phyloP scores from a whole-genome alignment of 2,329 filamentous ascomycete genomes.

The Westerdykella sp. region DNA sequence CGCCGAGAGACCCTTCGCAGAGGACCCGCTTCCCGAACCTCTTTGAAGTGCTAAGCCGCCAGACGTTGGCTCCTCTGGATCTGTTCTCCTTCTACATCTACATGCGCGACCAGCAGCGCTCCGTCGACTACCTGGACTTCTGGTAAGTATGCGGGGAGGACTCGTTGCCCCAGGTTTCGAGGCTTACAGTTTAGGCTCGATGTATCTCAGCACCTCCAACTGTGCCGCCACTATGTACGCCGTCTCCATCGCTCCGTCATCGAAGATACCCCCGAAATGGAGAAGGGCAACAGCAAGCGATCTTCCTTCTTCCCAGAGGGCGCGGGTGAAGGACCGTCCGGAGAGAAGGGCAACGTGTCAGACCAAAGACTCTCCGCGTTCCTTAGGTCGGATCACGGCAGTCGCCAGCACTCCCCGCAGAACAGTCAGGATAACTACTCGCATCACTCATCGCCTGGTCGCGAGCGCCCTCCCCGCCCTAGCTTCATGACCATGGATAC shows the following conservation, averaged over 20 bases:
- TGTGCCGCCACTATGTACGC: conserved; percentile 94
- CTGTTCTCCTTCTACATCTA: conserved; percentile 99
- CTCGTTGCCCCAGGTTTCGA: neutral
- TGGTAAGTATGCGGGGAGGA: conserved; percentile 56
- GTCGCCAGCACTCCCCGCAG: conserved; percentile 42
- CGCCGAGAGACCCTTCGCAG: conserved; percentile 18
- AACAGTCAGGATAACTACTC: conserved; percentile 46
- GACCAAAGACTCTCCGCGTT: conserved; percentile 91
- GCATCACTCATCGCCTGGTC: conserved; percentile 46
- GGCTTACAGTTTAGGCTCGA: conserved; percentile 66
- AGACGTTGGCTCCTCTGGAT: conserved; percentile 92
- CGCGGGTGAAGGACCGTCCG: conserved; percentile 55
- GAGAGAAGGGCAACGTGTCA: conserved; percentile 62
- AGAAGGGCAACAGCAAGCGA: conserved; percentile 69
- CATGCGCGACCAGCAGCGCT: conserved; percentile 97
- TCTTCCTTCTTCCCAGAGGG: conserved; percentile 74
- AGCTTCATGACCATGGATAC: conserved; percentile 64
- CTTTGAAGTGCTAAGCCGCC: conserved; percentile 89
- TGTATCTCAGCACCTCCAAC: conserved; percentile 97
- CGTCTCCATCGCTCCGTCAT: conserved; percentile 90
- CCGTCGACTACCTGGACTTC: conserved; percentile 96
- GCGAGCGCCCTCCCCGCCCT: conserved; percentile 48
- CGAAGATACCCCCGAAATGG: conserved; percentile 83
- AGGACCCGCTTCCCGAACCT: conserved; percentile 88
- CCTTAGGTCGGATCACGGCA: conserved; percentile 56